Percentiles rank a stretch among this genome's conserved stretches.
phyloP scores from a whole-genome alignment of 2,329 filamentous ascomycete genomes.

The Aureobasidium mangrovei region DNA sequence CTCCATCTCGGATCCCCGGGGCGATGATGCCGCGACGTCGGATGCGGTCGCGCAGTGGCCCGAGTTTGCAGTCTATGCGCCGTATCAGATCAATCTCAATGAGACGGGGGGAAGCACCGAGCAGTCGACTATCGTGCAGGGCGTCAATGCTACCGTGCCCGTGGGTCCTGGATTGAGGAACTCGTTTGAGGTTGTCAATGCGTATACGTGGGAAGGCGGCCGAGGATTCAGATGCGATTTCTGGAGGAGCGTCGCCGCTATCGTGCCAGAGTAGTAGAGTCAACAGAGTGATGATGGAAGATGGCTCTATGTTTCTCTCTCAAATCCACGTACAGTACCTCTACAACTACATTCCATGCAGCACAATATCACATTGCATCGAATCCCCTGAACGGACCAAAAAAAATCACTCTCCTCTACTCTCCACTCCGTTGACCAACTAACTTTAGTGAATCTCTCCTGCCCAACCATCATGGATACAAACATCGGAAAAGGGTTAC shows the following conservation, averaged over 20 bases:
- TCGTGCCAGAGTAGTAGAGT: constrained; percentile 12
- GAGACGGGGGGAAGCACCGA: constrained; percentile 33
- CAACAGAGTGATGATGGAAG: neutral
- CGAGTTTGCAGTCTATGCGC: constrained; percentile 26
- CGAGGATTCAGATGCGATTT: constrained; percentile 37
- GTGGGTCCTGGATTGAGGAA: constrained; percentile 29
- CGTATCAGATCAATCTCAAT: constrained; percentile 37
- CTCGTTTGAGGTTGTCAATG: constrained; percentile 33
- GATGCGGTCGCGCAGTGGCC: constrained; percentile 21
- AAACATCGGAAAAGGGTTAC: too few relatives aligned
- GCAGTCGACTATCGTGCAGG: neutral
- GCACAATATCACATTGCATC: too few relatives aligned
- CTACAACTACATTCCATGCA: too few relatives aligned
- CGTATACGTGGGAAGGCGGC: constrained; percentile 38
- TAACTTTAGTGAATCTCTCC: too few relatives aligned
- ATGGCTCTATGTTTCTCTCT: too few relatives aligned
- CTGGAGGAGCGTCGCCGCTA: constrained; percentile 25
- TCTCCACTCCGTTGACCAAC: too few relatives aligned
- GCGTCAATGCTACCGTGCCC: constrained; percentile 23
- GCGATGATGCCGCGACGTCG: neutral
- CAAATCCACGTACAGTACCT: too few relatives aligned
- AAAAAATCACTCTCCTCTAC: too few relatives aligned
- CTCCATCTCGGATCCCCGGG: constrained; percentile 14
- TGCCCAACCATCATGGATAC: too few relatives aligned
- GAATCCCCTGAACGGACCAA: too few relatives aligned